Evolutionary conservation across 2,329 filamentous ascomycete species (phyloP).

Genomic region (Xylaria arbuscula): DNA sequence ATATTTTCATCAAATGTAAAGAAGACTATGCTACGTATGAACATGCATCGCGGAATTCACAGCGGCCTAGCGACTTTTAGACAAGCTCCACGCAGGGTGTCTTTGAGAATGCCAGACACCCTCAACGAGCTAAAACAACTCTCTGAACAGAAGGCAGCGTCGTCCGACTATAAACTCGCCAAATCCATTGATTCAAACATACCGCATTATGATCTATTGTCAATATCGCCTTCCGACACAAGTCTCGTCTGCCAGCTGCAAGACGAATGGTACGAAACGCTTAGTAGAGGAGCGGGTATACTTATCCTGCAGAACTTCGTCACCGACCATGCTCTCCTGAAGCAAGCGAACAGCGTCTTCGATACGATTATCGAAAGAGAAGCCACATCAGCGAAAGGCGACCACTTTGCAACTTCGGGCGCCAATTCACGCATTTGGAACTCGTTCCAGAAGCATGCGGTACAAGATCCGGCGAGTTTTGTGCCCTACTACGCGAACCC

Average conservation of each 20-base stretch:
- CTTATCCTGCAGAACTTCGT: constrained; percentile 67
- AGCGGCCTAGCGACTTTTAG: background rate
- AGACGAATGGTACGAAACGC: constrained; percentile 69
- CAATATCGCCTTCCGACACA: constrained; percentile 41
- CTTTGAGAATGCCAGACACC: constrained; percentile 30
- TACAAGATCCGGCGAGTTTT: constrained; percentile 64
- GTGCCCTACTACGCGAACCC: constrained; percentile 69
- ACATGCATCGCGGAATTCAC: background rate
- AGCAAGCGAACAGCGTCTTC: constrained; percentile 61
- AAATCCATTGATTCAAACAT: constrained; percentile 34
- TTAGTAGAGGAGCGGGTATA: constrained; percentile 68
- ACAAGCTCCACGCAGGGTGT: constrained; percentile 20
- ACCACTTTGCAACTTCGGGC: constrained; percentile 68
- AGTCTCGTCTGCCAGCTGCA: constrained; percentile 55
- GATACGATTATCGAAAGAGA: constrained; percentile 58
- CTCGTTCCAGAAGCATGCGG: constrained; percentile 70
- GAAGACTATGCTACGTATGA: background rate
- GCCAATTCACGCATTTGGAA: constrained; percentile 74
- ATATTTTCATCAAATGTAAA: background rate
- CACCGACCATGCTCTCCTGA: constrained; percentile 55
- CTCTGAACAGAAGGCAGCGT: constrained; percentile 12
- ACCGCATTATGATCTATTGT: constrained; percentile 44
- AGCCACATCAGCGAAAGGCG: constrained; percentile 57
- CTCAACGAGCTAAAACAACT: constrained; percentile 34
- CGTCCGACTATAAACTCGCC: constrained; percentile 30